A percentile compares a stretch with the other conserved stretches of the same genome.
Conservation (phyloP, 2,329 filamentous ascomycete genomes). For the Fusarium sp. region DNA sequence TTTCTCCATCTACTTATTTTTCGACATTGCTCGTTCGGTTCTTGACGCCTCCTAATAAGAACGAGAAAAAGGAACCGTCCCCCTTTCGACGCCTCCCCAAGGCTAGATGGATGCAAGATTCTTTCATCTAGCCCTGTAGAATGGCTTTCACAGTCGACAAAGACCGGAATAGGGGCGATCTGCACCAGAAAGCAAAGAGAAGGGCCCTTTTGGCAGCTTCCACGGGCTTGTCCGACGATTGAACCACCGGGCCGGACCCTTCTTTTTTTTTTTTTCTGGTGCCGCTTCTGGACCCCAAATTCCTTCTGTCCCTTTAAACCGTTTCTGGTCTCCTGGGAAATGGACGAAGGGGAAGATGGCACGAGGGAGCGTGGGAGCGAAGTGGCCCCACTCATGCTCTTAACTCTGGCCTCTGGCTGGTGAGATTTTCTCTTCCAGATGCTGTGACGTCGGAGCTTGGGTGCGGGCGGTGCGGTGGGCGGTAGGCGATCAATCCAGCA, state of each 20-base stretch:
- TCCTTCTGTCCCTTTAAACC: background rate
- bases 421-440: conserved; percentile 4
- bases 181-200: background rate
- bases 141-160: background rate
- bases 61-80: conserved; percentile 2
- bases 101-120: background rate
- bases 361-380: background rate
- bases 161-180: conserved; percentile 14
- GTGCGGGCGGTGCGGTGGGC: conserved; percentile 17
- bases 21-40: background rate
- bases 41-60: background rate
- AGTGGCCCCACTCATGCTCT: conserved; percentile 1
- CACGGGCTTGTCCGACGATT: conserved; percentile 15
- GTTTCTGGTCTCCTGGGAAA: background rate
- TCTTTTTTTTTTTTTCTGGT: conserved; percentile 7
- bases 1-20: conserved; percentile 2
- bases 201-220: conserved; percentile 4
- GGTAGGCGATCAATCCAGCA: conserved; percentile 20
- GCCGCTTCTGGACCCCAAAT: conserved; percentile 16
- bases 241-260: conserved; percentile 24
- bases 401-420: background rate
- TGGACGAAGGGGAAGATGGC: conserved; percentile 1
- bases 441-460: conserved; percentile 35
- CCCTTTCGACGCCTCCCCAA: background rate
- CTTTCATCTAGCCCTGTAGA: background rate